These are phyloP conservation scores for Austroboletus eburneus DNA, from an alignment of 768 basidiomycete genomes.

Conservation along the genomic window DNA sequence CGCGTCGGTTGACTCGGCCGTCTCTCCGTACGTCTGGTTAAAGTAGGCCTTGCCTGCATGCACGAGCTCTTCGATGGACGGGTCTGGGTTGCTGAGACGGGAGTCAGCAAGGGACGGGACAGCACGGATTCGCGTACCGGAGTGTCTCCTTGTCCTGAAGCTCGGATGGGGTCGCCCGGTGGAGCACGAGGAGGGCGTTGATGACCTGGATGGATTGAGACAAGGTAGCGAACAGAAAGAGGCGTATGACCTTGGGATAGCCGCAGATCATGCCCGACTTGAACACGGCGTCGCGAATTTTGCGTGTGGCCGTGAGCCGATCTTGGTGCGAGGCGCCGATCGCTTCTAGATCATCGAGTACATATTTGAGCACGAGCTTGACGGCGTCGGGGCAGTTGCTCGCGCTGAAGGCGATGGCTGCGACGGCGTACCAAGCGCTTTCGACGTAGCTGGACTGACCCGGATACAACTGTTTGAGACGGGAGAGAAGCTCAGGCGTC, in stretches of 20 bases:
- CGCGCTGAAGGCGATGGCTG: slow-evolving; percentile 53
- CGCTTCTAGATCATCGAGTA: slow-evolving; percentile 40
- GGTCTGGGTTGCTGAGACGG: slow-evolving; percentile 36
- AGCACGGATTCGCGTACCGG: slow-evolving; percentile 35
- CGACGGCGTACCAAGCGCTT: slow-evolving; percentile 59
- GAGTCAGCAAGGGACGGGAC: not conserved
- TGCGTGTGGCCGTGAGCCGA: slow-evolving; percentile 43
- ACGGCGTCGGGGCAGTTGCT: slow-evolving; percentile 58
- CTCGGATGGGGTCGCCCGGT: slow-evolving; percentile 49
- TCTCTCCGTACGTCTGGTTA: slow-evolving; percentile 51
- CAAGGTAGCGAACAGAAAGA: too few species aligned
- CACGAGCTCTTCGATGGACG: slow-evolving; percentile 42
- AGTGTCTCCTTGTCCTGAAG: slow-evolving; percentile 44
- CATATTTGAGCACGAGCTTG: slow-evolving; percentile 50
- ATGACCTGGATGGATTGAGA: too few species aligned
- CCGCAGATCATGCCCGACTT: slow-evolving; percentile 57
- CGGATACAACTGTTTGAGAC: slow-evolving; percentile 47
- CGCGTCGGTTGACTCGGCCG: slow-evolving; percentile 42
- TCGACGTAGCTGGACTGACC: slow-evolving; percentile 16
- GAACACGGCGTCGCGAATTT: slow-evolving; percentile 59
- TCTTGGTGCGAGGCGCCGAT: slow-evolving; percentile 31
- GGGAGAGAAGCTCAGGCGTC: slow-evolving; percentile 39
- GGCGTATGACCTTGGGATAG: too few species aligned
- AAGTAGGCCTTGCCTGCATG: slow-evolving; percentile 43
- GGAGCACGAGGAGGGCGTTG: slow-evolving; percentile 49